Evolutionary conservation across 805 yeast genomes (phyloP), one percentile per base, ranked within the genome.

Genomic region (Kodamaea kakaduensis): DNA sequence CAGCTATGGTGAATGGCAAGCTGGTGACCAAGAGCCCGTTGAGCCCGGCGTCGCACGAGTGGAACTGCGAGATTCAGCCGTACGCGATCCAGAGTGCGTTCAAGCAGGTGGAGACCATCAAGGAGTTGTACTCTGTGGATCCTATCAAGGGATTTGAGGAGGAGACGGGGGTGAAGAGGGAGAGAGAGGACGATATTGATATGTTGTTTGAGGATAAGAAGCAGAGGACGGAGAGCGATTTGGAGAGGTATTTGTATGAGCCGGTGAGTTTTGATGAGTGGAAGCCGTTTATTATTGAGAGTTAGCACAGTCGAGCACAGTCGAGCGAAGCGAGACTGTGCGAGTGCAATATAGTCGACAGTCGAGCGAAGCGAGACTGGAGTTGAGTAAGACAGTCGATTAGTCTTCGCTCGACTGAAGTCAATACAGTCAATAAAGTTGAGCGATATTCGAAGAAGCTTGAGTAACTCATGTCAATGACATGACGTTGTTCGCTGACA

Each of bases 51-150:
- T 47, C 41, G 35, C 50, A 56, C 13, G 63, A 54, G 21, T 67
- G 73, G 73, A 55, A 59, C 1, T 64, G 75, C 28, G 69, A 66
- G 24, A 59, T 73, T n/a, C 66, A 64, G 31, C 69, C 78, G 1
- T 52, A 52, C 12, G 68, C 71, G 9, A 59, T 75, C 13, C 41
- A 62, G 1, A 61, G 73, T 5, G 69, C 76, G 0, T 73, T 75
- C 48, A 58, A 59, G 37, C 77, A 65, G 32, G 66, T 71, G 15
- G 64, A 62, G 15, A 42, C 43, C 22, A 64, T 69, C 20, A 50
- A 54, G 33, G 69, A 65, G 25, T 48, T 59, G 31, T 56, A 56
- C n/a, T 40, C 53, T 16, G 37, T 46, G 34, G 56, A 44, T 26
- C 32, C 36, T 10, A 33, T 37, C 12, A 33, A 34, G 16, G 38